Percentiles rank a stretch among this genome's conserved stretches.
Evolutionary conservation across 352 stramenopile species (phyloP).

Genomic region (Globisporangium splendens): DNA sequence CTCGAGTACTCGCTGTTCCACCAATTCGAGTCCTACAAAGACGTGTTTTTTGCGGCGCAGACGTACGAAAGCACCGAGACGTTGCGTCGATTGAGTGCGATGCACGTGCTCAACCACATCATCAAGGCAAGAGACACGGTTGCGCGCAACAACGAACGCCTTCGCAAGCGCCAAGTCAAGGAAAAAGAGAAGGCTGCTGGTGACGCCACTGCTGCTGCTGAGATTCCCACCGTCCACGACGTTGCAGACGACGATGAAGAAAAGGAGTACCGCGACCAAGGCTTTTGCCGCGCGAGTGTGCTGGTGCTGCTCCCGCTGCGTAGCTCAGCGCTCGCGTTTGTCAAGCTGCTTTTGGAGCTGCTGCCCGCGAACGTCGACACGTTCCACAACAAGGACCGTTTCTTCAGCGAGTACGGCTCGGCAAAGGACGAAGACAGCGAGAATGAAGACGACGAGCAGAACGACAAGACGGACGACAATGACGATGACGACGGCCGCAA

Average conservation of each 20-base stretch:
- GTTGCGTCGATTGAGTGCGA: constrained; percentile 55
- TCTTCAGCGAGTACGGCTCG: constrained; percentile 57
- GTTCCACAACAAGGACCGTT: constrained; percentile 80
- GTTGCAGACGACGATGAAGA: constrained; percentile 21
- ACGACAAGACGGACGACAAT: constrained; percentile 12
- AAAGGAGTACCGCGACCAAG: constrained; percentile 77
- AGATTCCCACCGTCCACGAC: constrained; percentile 1
- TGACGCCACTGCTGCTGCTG: background rate
- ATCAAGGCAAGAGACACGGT: constrained; percentile 73
- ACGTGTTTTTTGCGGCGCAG: constrained; percentile 72
- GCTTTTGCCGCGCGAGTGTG: constrained; percentile 68
- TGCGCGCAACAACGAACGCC: constrained; percentile 64
- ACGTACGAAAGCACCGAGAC: constrained; percentile 49
- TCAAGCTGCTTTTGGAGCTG: constrained; percentile 59
- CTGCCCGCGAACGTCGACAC: constrained; percentile 49
- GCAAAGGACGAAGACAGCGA: constrained; percentile 17
- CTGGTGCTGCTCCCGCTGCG: constrained; percentile 66
- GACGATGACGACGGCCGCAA: constrained; percentile 26
- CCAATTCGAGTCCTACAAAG: constrained; percentile 50
- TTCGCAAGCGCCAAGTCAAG: constrained; percentile 38
- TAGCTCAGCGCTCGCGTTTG: constrained; percentile 57
- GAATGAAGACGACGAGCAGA: constrained; percentile 15
- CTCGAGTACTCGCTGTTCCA: constrained; percentile 50
- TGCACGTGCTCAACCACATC: constrained; percentile 81
- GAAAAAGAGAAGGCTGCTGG: constrained; percentile 6